phyloP scores from a whole-genome alignment of 495 filamentous ascomycete species.

The Podospora appendiculata region DNA sequence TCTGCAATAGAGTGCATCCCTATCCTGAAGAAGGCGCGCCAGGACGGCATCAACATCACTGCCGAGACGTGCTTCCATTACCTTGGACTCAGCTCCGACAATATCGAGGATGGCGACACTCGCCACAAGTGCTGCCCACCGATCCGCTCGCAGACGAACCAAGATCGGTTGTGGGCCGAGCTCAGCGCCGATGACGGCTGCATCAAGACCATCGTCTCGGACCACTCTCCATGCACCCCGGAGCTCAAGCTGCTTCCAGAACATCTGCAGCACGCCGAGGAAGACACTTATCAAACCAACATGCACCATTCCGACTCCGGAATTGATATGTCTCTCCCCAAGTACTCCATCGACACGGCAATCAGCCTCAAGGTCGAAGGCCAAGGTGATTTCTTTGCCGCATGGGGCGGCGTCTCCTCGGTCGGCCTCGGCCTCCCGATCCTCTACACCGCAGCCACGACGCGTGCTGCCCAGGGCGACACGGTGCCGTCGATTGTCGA shows the following conservation, averaged over 20 bases:
- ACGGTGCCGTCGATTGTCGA: conserved; percentile 52
- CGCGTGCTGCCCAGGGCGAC: conserved; percentile 44
- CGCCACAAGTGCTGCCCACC: conserved; percentile 97
- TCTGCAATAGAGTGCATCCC: conserved; percentile 91
- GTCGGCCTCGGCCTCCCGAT: conserved; percentile 90
- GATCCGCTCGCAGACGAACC: conserved; percentile 77
- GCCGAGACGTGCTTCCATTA: conserved; percentile 99
- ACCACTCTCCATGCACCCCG: conserved; percentile 94
- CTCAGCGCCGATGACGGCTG: conserved; percentile 63
- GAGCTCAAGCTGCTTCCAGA: conserved; percentile 82
- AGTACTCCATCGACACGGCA: neutral
- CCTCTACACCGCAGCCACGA: conserved; percentile 69
- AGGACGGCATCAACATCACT: conserved; percentile 79
- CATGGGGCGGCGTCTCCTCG: conserved; percentile 93
- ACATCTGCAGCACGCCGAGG: conserved; percentile 37
- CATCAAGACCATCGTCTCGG: conserved; percentile 90
- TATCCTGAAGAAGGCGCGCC: conserved; percentile 69
- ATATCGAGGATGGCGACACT: conserved; percentile 82
- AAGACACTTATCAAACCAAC: conserved; percentile 12
- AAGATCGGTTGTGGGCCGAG: conserved; percentile 83
- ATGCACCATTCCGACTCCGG: conserved; percentile 40
- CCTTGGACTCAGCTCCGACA: conserved; percentile 80
- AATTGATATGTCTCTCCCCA: conserved; percentile 33
- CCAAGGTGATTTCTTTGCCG: conserved; percentile 82
- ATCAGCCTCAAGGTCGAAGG: conserved; percentile 1